Base-by-base conservation (phyloP, 1,139 yeast species). In the Eremothecium coryli region DNA sequence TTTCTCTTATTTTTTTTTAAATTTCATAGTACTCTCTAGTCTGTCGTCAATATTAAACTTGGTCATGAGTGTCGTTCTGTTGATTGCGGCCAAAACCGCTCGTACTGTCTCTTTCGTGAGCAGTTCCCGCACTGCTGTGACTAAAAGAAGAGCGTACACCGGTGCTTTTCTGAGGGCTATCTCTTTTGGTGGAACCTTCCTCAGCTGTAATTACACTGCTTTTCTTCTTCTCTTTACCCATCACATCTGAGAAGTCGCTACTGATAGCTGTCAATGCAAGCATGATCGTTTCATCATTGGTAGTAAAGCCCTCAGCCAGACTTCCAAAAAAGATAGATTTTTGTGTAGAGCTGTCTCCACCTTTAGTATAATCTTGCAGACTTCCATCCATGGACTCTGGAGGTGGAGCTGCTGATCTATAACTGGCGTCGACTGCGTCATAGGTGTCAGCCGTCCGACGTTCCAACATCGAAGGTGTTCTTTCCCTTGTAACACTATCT, bases 331-430 rank as follows among this genome's bases (percentile, higher is more conserved):
- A 9, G 26, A 23, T 11, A 27, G n/a, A 16, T 27, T 11, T 4
- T 13, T 10, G 12, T 27, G 30, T 4, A n/a, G 12, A n/a, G 30
- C 14, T 14, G 9, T 14, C n/a, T 16, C 17, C 7, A 16, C 14
- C 14, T 13, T 20, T 4, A n/a, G 12, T 15, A 16, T 17, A 8
- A 20, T 7, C 9, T 5, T 16, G n/a, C 17, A 16, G 13, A n/a
- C 9, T 10, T 14, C 10, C 22, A 12, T 17, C 11, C 3, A 27
- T 17, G 11, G 30, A 27, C 14, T 27, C 30, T 3, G 30, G 30
- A 6, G 30, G 22, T 5, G 30, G 30, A 10, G 30, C 30, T 17
- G 30, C 20, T 15, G 30, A 27, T 16, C 30, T 20, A 14, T 27
- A 27, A n/a, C 22, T 27, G n/a, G n/a, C 14, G 4, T 14, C 30